A percentile compares a stretch with the other conserved stretches of the same genome.
Evolutionary conservation across 805 yeast genomes (phyloP).

Genomic region (Candida boidinii): DNA sequence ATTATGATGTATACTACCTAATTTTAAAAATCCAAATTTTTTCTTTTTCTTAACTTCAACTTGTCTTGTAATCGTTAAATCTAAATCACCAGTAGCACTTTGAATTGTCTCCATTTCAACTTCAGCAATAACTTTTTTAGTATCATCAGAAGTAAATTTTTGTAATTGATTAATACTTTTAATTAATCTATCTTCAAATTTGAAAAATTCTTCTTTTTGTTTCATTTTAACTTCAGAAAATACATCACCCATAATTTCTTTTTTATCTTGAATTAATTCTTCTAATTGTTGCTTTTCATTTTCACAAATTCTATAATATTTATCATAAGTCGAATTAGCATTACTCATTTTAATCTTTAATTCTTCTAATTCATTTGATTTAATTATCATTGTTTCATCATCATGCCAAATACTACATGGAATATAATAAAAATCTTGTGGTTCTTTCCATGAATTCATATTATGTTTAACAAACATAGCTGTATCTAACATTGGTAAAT

Average conservation of each 20-base stretch:
- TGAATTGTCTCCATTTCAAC: conserved; percentile 90
- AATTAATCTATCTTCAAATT: conserved; percentile 44
- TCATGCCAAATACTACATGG: conserved; percentile 97
- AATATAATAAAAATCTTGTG: conserved; percentile 72
- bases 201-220: conserved; percentile 27
- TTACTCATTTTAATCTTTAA: conserved; percentile 43
- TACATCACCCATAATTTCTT: conserved; percentile 22
- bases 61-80: conserved; percentile 49
- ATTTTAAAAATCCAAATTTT: conserved; percentile 34
- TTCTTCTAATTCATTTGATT: conserved; percentile 46
- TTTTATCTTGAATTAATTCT: conserved; percentile 26
- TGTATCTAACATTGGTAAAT: conserved; percentile 66
- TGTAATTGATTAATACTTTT: conserved; percentile 46
- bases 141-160: conserved; percentile 65
- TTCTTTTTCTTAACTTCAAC: conserved; percentile 49
- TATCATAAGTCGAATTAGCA: conserved; percentile 29
- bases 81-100: conserved; percentile 70
- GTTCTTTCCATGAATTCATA: conserved; percentile 68
- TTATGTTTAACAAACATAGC: conserved; percentile 94
- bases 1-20: too few species aligned
- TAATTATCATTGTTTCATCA: conserved; percentile 65
- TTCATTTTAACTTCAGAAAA: conserved; percentile 30
- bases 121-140: conserved; percentile 62
- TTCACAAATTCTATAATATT: conserved; percentile 32
- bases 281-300: conserved; percentile 44